Evolutionary conservation across 768 basidiomycete species (phyloP), one percentile per base, ranked within the genome.

Genomic region (Mycena chlorophos): DNA sequence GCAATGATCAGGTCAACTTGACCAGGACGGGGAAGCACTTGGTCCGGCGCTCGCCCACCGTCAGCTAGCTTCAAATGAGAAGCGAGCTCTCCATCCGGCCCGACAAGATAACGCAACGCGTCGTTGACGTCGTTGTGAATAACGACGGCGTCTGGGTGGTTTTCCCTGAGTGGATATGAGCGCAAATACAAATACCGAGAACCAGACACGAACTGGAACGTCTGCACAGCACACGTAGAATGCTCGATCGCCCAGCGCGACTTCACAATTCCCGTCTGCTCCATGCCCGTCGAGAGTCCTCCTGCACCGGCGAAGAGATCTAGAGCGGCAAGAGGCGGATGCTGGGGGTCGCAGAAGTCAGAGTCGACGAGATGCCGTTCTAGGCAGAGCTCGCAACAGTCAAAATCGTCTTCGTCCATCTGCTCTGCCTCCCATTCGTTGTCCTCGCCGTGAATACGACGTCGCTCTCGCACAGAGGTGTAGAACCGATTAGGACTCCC

Each of bases 201-300:
- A 40, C 28, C 20, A 10, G 10, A 13, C 25, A 27, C 45, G 26
- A 57, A 82, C 80, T 64, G 53, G 47, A 74, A 79, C 1, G 80
- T 79, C 49, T 58, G 61, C 10, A 76, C 76, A n/a, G 80, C 78
- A 51, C 75, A 69, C 3, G 74, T 68, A 0, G 71, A 72, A 51
- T 73, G 72, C 58, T 82, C 80, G 3, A 82, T 68, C 2, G 80
- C 80, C 75, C 81, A 82, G 50, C 67, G 69, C 3, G 78, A 78
- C 22, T 79, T 62, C 14, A 80, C 66, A 58, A 72, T 73, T 4
- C 73, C 72, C 5, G 76, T 71, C 55, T 70, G 59, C 47, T 73
- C 68, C 20, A 82, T 61, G 3, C 81, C 80, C 22, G 73, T 72
- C 19, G 78, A 76, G 5, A 82, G 69, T 4, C 80, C 80, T 39